These are phyloP conservation scores for Primulina huaijiensis DNA, from an alignment of 257 asterid species.

Conservation along the genomic window DNA sequence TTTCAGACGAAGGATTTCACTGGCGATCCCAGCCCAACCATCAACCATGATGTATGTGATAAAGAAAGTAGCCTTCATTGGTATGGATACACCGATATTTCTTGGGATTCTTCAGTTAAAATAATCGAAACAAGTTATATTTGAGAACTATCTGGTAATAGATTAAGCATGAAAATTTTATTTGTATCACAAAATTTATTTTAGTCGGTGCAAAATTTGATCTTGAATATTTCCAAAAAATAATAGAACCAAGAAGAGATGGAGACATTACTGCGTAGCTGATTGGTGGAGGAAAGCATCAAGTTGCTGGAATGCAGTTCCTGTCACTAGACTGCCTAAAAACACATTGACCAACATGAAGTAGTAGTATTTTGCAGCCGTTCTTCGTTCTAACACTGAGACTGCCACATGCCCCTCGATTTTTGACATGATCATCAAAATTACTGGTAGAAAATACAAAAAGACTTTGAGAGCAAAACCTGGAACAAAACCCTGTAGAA, in stretches of 20 bases:
- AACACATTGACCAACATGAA: conserved; percentile 94
- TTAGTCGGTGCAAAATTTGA: neutral
- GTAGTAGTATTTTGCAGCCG: conserved; percentile 92
- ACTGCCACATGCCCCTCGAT: conserved; percentile 85
- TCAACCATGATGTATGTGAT: conserved; percentile 91
- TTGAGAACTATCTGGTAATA: neutral
- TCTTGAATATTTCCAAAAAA: conserved; percentile 3
- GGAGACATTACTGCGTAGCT: conserved; percentile 64
- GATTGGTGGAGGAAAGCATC: conserved; percentile 86
- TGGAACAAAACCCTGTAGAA: conserved; percentile 96
- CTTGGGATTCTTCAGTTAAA: conserved; percentile 67
- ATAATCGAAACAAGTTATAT: neutral
- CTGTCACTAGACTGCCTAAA: conserved; percentile 88
- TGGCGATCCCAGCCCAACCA: conserved; percentile 96
- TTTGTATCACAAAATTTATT: neutral
- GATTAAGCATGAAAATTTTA: neutral
- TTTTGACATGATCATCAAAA: conserved; percentile 84
- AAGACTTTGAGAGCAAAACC: conserved; percentile 85
- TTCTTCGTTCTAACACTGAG: conserved; percentile 73
- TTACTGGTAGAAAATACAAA: conserved; percentile 57
- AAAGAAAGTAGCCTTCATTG: conserved; percentile 98
- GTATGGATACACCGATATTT: conserved; percentile 93
- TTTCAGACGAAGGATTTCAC: conserved; percentile 81
- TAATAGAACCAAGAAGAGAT: neutral
- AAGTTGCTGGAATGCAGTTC: conserved; percentile 97